Base-by-base conservation (phyloP, 352 stramenopile genomes). In the Globisporangium heterothallicum region DNA sequence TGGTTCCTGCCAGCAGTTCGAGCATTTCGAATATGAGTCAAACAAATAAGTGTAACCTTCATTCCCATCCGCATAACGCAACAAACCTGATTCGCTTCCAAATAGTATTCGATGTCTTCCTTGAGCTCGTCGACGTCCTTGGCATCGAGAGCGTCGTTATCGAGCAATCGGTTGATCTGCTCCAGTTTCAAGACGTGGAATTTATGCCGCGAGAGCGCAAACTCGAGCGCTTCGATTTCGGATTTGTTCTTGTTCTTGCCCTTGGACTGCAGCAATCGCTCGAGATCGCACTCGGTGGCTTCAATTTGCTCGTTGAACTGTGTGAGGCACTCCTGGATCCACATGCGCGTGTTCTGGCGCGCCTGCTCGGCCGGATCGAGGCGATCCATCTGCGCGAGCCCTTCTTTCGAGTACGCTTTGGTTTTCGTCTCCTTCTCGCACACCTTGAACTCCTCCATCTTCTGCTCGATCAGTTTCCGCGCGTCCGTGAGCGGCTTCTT, bases 391-490 rank as follows among this genome's bases (percentile, higher is more conserved):
- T 98, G 82, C 10, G 94, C 94, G 34, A 99, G 68, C 4, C 97
- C 97, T 63, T 99, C 96, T 57, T 99, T 99, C 26, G 85, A 98
- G 68, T 99, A 99, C 6, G 96, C 97, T 66, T 99, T 99, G n/a
- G 97, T 99, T 72, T 99, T 99, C 10, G 96, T 99, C 75, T 99
- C 97, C 58, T 98, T 98, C 78, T 99, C 97, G 59, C 94, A 98
- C 38, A 99, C 86, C 64, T 99, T 99, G 69, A 99, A 99, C 70
- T 98, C 86, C 78, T 99, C 97, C 97, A 99, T 99, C 72, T 99
- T 98, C 35, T 94, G 94, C 72, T 99, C 97, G 53, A 99, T 99
- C 18, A 98, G 74, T 38, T 93, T 92, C 1, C 84, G 81, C 22
- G 88, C 66, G n/a, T 96, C 81, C 34, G 84, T 72, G 10, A 96